Conservation (phyloP, 208 protist genomes). For the Endotrypanum monterogeii region DNA sequence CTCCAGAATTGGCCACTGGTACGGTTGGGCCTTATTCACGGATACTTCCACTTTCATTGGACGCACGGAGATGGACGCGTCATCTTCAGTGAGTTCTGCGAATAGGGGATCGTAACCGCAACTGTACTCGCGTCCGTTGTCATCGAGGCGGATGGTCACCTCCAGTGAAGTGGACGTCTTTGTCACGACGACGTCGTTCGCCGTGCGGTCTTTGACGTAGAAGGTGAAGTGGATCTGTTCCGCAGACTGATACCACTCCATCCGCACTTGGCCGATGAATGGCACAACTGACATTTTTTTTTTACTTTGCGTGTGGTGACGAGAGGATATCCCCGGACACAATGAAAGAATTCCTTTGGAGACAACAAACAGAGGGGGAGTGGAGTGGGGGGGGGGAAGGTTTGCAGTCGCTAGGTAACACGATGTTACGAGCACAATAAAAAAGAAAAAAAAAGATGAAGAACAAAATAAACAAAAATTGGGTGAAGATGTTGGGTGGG, state of each 20-base stretch:
- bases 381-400: background rate
- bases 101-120: conserved; percentile 73
- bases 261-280: conserved; percentile 59
- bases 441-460: background rate
- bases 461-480: background rate
- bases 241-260: conserved; percentile 91
- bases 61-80: conserved; percentile 46
- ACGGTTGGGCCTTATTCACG: conserved; percentile 52
- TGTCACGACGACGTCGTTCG: conserved; percentile 58
- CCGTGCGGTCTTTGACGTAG: conserved; percentile 78
- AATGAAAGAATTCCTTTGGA: too few relatives aligned
- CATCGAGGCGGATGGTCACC: conserved; percentile 66
- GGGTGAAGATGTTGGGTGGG: background rate
- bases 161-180: conserved; percentile 37
- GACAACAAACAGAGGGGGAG: background rate
- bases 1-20: conserved; percentile 82
- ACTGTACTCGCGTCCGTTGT: conserved; percentile 64
- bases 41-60: conserved; percentile 90
- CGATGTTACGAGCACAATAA: background rate
- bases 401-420: background rate
- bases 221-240: conserved; percentile 75
- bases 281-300: conserved; percentile 41
- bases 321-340: background rate
- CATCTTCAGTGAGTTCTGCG: conserved; percentile 35
- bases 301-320: background rate